These are phyloP conservation scores for Hirsutella rhossiliensis DNA, from an alignment of 2,329 filamentous ascomycete genomes.

Conservation along the genomic window DNA sequence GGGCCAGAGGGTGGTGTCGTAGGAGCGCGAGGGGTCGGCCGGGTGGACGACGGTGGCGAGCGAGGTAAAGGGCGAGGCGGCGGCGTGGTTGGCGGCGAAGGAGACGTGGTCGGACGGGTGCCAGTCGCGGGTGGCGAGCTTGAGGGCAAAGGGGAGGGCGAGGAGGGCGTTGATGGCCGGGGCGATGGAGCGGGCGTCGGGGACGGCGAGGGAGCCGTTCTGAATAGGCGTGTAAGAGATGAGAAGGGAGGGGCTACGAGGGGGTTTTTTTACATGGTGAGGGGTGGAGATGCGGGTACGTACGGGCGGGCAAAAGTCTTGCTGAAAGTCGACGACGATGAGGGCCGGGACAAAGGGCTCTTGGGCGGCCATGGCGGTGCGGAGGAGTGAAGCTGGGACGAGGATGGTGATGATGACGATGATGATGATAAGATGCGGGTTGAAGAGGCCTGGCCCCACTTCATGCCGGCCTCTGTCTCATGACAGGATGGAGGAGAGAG, in stretches of 20 bases:
- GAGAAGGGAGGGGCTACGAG: background rate
- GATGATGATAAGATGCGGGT: too few species aligned
- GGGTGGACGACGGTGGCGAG: slow-evolving; percentile 55
- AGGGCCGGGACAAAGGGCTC: slow-evolving; percentile 36
- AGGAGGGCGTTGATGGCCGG: slow-evolving; percentile 66
- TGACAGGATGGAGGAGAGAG: too few species aligned
- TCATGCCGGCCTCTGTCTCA: too few species aligned
- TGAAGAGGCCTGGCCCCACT: too few species aligned
- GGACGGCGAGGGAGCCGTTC: slow-evolving; percentile 78
- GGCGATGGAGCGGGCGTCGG: slow-evolving; percentile 57
- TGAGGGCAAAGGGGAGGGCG: slow-evolving; percentile 54
- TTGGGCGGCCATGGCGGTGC: background rate
- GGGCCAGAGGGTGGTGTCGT: slow-evolving; percentile 71
- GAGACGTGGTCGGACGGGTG: slow-evolving; percentile 78
- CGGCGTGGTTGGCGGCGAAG: slow-evolving; percentile 67
- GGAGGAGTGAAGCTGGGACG: background rate
- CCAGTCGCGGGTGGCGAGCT: slow-evolving; percentile 84
- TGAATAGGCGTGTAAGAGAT: slow-evolving; percentile 20
- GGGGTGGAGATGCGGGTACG: background rate
- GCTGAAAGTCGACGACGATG: slow-evolving; percentile 78
- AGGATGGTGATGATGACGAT: background rate
- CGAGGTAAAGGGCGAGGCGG: slow-evolving; percentile 56
- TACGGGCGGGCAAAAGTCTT: slow-evolving; percentile 89
- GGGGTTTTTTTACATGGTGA: background rate
- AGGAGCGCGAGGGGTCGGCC: slow-evolving; percentile 45